Percentiles rank a stretch among this genome's conserved stretches.
phyloP scores from a whole-genome alignment of 306 rosid species.

The Casuarina glauca region DNA sequence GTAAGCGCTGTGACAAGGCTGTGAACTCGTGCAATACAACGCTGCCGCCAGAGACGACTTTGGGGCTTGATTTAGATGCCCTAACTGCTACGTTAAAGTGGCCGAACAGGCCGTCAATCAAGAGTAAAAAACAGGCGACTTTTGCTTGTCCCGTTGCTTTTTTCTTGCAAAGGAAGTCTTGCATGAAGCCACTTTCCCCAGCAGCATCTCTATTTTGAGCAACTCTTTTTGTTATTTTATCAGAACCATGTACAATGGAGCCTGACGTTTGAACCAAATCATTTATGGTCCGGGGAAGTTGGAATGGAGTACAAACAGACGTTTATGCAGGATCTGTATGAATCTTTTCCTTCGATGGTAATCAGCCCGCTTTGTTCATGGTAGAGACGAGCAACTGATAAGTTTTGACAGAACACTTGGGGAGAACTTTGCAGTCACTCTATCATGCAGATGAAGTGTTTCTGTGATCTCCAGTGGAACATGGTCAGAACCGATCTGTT shows the following conservation, averaged over 20 bases:
- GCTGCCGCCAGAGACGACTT: neutral
- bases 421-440: too few species aligned
- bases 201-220: neutral
- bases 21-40: too few species aligned
- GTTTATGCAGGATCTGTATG: neutral
- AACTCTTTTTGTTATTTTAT: neutral
- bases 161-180: neutral
- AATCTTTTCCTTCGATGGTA: too few species aligned
- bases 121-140: neutral
- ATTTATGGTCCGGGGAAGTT: neutral
- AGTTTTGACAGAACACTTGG: too few species aligned
- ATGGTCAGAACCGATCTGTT: too few species aligned
- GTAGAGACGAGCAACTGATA: too few species aligned
- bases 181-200: neutral
- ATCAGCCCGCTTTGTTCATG: too few species aligned
- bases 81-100: neutral
- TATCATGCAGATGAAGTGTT: too few species aligned
- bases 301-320: neutral
- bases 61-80: neutral
- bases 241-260: neutral
- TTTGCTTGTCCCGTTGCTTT: neutral
- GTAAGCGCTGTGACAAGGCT: too few species aligned
- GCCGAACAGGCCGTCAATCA: slow-evolving; percentile 3
- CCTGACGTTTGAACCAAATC: neutral
- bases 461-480: too few species aligned